These are phyloP conservation scores for Elongisporangium anandrum DNA, from an alignment of 352 stramenopile species.

Conservation along the genomic window DNA sequence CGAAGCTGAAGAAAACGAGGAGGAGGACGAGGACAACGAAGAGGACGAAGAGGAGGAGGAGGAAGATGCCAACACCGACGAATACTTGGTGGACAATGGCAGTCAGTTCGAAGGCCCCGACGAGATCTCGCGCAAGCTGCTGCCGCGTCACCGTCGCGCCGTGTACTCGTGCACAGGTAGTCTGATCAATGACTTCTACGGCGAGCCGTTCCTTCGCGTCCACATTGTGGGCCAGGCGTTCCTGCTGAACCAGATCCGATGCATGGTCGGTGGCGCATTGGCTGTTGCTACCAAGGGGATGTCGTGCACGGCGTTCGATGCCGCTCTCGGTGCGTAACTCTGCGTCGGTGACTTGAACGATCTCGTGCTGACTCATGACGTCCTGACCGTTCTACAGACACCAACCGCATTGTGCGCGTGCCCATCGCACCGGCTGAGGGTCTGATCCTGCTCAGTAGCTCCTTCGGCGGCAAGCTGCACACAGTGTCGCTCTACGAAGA, in stretches of 20 bases:
- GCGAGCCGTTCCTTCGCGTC: constrained; percentile 63
- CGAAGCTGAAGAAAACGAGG: constrained; percentile 9
- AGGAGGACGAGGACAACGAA: constrained; percentile 11
- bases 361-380: constrained; percentile 7
- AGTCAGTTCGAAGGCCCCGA: constrained; percentile 41
- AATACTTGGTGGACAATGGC: constrained; percentile 5
- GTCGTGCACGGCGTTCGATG: constrained; percentile 57
- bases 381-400: constrained; percentile 31
- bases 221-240: constrained; percentile 83
- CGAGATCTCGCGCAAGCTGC: constrained; percentile 39
- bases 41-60: constrained; percentile 10
- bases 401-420: constrained; percentile 77
- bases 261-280: constrained; percentile 86
- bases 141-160: constrained; percentile 64
- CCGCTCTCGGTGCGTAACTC: constrained; percentile 44
- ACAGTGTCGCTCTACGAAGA: constrained; percentile 72
- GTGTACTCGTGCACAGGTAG: constrained; percentile 76
- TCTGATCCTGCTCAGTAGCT: constrained; percentile 79
- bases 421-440: constrained; percentile 86
- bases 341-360: constrained; percentile 1
- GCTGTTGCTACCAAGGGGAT: constrained; percentile 78
- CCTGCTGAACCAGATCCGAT: constrained; percentile 88
- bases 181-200: constrained; percentile 53
- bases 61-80: constrained; percentile 11
- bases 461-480: constrained; percentile 78